phyloP scores from a whole-genome alignment of 495 filamentous ascomycete genomes.

The Tuber microsphaerosporum region DNA sequence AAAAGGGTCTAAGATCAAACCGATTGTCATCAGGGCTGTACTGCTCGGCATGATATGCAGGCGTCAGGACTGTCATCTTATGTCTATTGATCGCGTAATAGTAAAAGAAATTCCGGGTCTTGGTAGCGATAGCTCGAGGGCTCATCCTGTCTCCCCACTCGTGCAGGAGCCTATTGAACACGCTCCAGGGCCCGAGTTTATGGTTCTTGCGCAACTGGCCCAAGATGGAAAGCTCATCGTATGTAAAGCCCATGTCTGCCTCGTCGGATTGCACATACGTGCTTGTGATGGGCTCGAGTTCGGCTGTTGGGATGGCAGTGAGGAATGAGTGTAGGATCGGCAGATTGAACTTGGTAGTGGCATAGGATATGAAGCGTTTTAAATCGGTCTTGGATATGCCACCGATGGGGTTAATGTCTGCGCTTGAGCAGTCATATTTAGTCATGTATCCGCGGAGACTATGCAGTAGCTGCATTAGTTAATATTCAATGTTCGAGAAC shows the following conservation, averaged over 20 bases:
- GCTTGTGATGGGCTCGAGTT: constrained; percentile 71
- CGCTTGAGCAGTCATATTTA: constrained; percentile 58
- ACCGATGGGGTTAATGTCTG: constrained; percentile 66
- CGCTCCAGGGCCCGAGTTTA: constrained; percentile 66
- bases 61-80: constrained; percentile 62
- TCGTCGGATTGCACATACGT: constrained; percentile 64
- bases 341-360: constrained; percentile 55
- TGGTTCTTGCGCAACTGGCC: constrained; percentile 56
- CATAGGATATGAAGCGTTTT: constrained; percentile 68
- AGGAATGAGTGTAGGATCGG: constrained; percentile 70
- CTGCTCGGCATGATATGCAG: constrained; percentile 51
- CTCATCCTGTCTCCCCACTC: constrained; percentile 55
- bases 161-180: constrained; percentile 63
- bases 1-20: constrained; percentile 61
- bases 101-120: constrained; percentile 58
- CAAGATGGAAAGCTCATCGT: constrained; percentile 50
- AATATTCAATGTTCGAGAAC: constrained; percentile 7
- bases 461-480: constrained; percentile 18
- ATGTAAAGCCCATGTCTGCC: constrained; percentile 65
- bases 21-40: constrained; percentile 62
- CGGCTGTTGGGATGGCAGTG: constrained; percentile 68
- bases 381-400: constrained; percentile 67
- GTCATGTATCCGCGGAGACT: constrained; percentile 64
- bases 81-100: constrained; percentile 57
- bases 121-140: constrained; percentile 43